Conservation (phyloP, 805 yeast species). For the Metschnikowia corniflorae region DNA sequence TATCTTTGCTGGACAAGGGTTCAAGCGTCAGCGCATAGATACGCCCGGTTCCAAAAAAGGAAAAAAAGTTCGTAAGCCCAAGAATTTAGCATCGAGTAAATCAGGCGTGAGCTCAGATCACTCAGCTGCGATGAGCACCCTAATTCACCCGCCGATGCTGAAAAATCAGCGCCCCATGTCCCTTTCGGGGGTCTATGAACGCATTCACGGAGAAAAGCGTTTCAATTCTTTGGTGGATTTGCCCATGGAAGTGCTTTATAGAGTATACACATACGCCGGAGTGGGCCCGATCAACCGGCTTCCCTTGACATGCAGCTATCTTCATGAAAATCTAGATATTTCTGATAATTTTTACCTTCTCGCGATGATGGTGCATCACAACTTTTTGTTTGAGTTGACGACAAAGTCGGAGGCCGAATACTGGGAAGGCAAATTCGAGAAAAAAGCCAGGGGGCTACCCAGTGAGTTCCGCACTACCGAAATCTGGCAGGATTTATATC, state of each 20-base stretch:
- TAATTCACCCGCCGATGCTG: too few relatives aligned
- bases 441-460: slow-evolving; percentile 6
- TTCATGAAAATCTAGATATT: slow-evolving; percentile 25
- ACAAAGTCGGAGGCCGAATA: slow-evolving; percentile 10
- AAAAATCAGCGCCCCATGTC: too few relatives aligned
- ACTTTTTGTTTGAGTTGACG: slow-evolving; percentile 23
- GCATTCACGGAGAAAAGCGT: too few relatives aligned
- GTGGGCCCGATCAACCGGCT: slow-evolving; percentile 25
- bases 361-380: slow-evolving; percentile 21
- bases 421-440: slow-evolving; percentile 5
- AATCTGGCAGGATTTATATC: slow-evolving; percentile 1
- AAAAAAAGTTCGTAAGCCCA: too few relatives aligned
- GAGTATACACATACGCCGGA: slow-evolving; percentile 38
- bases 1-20: slow-evolving; percentile 3
- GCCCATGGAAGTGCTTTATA: slow-evolving; percentile 42
- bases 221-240: slow-evolving; percentile 33
- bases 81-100: too few relatives aligned
- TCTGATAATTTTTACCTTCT: slow-evolving; percentile 10
- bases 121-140: too few relatives aligned
- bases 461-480: not conserved
- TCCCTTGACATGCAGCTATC: slow-evolving; percentile 30
- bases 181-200: too few relatives aligned
- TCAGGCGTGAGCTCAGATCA: too few relatives aligned
- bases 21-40: not conserved
- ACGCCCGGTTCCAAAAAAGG: not conserved